Base-by-base conservation (phyloP, 805 yeast genomes). In the Candida saitoana region DNA sequence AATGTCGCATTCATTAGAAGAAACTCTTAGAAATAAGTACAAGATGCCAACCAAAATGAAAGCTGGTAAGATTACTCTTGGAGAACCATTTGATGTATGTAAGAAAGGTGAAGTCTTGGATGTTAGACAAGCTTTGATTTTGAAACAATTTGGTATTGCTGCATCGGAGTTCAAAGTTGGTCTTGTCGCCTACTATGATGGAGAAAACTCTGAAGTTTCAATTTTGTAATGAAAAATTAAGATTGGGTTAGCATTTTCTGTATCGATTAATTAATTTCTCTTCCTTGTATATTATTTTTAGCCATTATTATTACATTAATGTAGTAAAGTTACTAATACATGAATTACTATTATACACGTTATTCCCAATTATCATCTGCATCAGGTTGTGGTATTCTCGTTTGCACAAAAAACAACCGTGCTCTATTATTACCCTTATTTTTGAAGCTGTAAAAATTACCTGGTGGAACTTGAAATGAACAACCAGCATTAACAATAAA, bases 71-170 rank as follows among this genome's bases (percentile, higher is more conserved):
- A 84, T 93, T 50, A 73, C 77, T 44, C 69, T 93, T 38, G 79
- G 78, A 16, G 79, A 80, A 51, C 93, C 93, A 32, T 87, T 77
- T 65, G 74, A 74, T 36, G 96, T 95, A 30, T 87, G 96, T 66
- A 72, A 71, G 42, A 70, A 82, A 54, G 96, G 95, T 33, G 87
- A 89, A 44, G 71, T 74, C 19, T 74, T 95, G 47, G 95, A 88
- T 64, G 93, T 90, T 38, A 84, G 85, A 56, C 95, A 93, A 69
- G 95, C 97, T 18, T 76, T 93, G 51, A 80, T 93, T 42, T 74
- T 93, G 63, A 93, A 93, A 67, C 93, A 87, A 53, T 95, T 93
- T 63, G 99, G 99, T 57, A 79, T 95, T 44, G 97, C 97, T 9
- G 88, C 89, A 42, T 77, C 96, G 35, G 89, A 87, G 59, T 93